Evolutionary conservation across 148 eudicot genomes (phyloP), one percentile per base, ranked within the genome.

Genomic region (Amaranthus cruentus): DNA sequence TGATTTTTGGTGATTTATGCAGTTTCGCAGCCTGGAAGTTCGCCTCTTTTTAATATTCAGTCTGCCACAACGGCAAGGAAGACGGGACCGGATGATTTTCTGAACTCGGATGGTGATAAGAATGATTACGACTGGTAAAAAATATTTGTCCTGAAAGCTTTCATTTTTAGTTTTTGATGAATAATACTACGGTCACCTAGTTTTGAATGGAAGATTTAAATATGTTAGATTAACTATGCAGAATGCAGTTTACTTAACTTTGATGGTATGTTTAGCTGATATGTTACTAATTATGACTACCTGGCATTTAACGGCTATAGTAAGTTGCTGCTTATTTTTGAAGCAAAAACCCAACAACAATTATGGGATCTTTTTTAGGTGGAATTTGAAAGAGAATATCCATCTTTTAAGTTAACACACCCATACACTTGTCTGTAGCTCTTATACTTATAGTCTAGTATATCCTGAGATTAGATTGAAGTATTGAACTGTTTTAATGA

Each of bases 81-180:
- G 81, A 82, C 89, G 10, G 90, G 84, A 51, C 78, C 91, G 12
- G 96, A 94, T 81, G 98, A 94, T 68, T 89, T 94, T 74, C 83
- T 94, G 15, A 94, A 89, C 70, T 84, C 93, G 2, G 98, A 94
- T 44, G 86, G 89, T 64, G 97, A 88, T 73, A 94, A 94, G 80
- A 91, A 89, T 79, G 98, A 94, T 73, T 91, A 91, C 78, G 96
- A 94, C 76, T 94, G 98, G 98, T 94, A 91, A 84, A 74, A 15
- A 49, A 56, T 52, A 6, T 69, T 62, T 38, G 11, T 55, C 18
- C 14, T 56, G 47, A 57, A 57, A 21, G 51, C 46, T 59, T 48
- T 67, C 51, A 57, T 58, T 43, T 68, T 56, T 76, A 59, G 38
- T 62, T 66, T 14, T 11, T 64, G 57, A 66, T 66, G 11, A 48